Conservation (phyloP, 2,329 filamentous ascomycete genomes). For the Tricladium varicosporioides region DNA sequence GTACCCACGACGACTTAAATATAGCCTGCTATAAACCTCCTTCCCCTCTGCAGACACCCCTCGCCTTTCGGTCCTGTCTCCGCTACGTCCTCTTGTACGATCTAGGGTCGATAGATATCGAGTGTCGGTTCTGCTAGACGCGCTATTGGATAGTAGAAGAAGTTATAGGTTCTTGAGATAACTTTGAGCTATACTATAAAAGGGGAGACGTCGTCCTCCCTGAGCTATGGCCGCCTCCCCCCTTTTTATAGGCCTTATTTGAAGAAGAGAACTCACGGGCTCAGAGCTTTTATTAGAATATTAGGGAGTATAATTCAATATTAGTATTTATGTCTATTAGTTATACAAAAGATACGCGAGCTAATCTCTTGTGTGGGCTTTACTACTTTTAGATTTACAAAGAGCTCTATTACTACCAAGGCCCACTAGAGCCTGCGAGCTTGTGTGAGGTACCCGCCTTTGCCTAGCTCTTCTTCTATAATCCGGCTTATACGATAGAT, state of each 20-base stretch:
- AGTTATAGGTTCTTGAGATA: not conserved
- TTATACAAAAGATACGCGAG: slow-evolving; percentile 1
- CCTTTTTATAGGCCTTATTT: slow-evolving; percentile 1
- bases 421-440: not conserved
- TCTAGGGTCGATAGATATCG: not conserved
- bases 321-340: not conserved
- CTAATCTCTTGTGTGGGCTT: not conserved
- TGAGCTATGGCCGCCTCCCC: not conserved
- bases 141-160: not conserved
- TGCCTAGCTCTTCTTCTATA: slow-evolving; percentile 4
- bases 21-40: too few species aligned
- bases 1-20: too few species aligned
- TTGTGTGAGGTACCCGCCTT: not conserved
- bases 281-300: not conserved
- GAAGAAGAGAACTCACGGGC: not conserved
- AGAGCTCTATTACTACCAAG: not conserved
- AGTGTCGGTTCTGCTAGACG: not conserved
- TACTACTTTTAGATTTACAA: slow-evolving; percentile 1
- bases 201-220: not conserved
- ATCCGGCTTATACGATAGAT: not conserved
- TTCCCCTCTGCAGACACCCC: too few species aligned
- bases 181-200: not conserved
- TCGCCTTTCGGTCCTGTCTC: too few species aligned
- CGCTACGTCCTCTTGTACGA: too few species aligned
- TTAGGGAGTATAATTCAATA: not conserved